Percentiles rank a stretch among this genome's conserved stretches.
These are phyloP conservation scores for Misopates orontium DNA, from an alignment of 257 asterid genomes.

Conservation along the genomic window DNA sequence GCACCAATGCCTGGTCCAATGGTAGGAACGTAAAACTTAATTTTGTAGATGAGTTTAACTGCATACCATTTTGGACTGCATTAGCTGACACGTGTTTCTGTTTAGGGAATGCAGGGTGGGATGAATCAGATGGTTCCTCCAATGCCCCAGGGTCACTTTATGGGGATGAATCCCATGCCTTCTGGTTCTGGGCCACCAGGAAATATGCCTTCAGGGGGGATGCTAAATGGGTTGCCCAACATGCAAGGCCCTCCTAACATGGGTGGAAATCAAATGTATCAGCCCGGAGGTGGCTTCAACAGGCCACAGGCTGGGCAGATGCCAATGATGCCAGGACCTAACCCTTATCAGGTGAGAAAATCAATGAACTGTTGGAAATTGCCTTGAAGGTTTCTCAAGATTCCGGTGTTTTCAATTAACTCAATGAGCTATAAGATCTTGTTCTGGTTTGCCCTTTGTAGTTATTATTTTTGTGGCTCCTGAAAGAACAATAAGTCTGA, in stretches of 20 bases:
- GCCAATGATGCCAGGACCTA: slow-evolving; percentile 91
- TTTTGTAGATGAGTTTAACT: slow-evolving; percentile 8
- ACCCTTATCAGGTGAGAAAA: slow-evolving; percentile 75
- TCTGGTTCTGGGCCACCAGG: slow-evolving; percentile 77
- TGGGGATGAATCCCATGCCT: slow-evolving; percentile 69
- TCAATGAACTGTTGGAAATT: slow-evolving; percentile 1
- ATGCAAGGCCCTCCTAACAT: slow-evolving; percentile 54
- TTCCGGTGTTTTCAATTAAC: not conserved
- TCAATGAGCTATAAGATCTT: not conserved
- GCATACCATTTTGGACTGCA: slow-evolving; percentile 15
- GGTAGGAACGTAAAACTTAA: slow-evolving; percentile 40
- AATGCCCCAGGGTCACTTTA: slow-evolving; percentile 77
- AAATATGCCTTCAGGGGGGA: slow-evolving; percentile 59
- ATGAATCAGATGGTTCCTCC: slow-evolving; percentile 85
- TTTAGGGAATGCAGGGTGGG: slow-evolving; percentile 70
- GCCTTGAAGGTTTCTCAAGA: not conserved
- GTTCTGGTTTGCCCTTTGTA: not conserved
- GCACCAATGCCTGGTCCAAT: slow-evolving; percentile 64
- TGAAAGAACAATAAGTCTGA: not conserved
- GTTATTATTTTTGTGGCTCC: not conserved
- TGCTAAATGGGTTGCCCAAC: slow-evolving; percentile 53
- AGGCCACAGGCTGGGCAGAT: slow-evolving; percentile 80
- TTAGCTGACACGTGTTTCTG: slow-evolving; percentile 22
- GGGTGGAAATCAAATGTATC: slow-evolving; percentile 76
- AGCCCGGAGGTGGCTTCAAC: slow-evolving; percentile 76